Conservation (phyloP, 1,284 basidiomycete genomes). For the Mycena citricolor region DNA sequence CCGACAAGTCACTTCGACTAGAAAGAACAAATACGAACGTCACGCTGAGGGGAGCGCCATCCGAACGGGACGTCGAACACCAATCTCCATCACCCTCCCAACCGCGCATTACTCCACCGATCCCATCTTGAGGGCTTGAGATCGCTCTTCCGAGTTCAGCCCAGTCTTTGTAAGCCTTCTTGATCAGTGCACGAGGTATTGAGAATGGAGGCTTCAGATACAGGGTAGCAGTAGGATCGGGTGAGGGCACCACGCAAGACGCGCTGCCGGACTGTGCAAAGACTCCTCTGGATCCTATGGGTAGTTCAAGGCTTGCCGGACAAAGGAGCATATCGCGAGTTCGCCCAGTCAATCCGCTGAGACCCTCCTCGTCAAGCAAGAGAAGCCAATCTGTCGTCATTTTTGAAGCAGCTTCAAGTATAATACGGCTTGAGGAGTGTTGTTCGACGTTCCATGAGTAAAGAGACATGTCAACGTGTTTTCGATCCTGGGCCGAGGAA, state of each 20-base stretch:
- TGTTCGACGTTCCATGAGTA: slow-evolving; percentile 32
- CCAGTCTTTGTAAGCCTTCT: slow-evolving; percentile 39
- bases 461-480: slow-evolving; percentile 45
- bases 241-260: slow-evolving; percentile 32
- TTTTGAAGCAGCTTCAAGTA: slow-evolving; percentile 35
- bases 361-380: slow-evolving; percentile 46
- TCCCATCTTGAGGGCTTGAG: slow-evolving; percentile 25
- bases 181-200: slow-evolving; percentile 36
- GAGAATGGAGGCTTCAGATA: slow-evolving; percentile 62
- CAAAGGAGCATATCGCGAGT: slow-evolving; percentile 38
- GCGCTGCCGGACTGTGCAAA: slow-evolving; percentile 26
- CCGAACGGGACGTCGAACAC: too few species aligned
- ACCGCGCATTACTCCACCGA: slow-evolving; percentile 35
- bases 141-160: slow-evolving; percentile 39
- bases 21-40: slow-evolving; percentile 39
- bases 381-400: slow-evolving; percentile 50
- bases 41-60: slow-evolving; percentile 5
- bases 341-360: slow-evolving; percentile 32
- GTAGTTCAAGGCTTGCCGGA: slow-evolving; percentile 36
- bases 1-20: slow-evolving; percentile 38
- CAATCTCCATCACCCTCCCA: slow-evolving; percentile 22
- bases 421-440: not conserved
- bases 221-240: slow-evolving; percentile 35
- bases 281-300: slow-evolving; percentile 47
- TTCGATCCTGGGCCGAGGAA: slow-evolving; percentile 26